A percentile compares a stretch with the other conserved stretches of the same genome.
phyloP scores from a whole-genome alignment of 768 basidiomycete species.

The Lentinula detonsa region DNA sequence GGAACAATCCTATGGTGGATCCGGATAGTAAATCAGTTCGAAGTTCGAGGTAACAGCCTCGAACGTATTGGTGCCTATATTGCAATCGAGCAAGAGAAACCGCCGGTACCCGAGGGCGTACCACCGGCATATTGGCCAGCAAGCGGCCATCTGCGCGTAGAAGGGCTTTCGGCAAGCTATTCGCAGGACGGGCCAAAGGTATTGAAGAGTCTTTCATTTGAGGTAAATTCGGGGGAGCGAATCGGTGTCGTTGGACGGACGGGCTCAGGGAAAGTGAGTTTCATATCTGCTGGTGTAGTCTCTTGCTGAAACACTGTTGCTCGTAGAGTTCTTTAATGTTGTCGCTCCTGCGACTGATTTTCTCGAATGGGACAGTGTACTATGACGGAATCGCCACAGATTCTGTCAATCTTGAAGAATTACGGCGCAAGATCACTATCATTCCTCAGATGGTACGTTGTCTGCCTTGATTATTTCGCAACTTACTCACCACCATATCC shows the following conservation, averaged over 20 bases:
- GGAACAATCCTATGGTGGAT: constrained; percentile 16
- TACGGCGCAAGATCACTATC: constrained; percentile 42
- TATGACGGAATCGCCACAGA: constrained; percentile 38
- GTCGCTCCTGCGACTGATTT: constrained; percentile 43
- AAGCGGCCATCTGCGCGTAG: constrained; percentile 35
- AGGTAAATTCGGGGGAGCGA: constrained; percentile 38
- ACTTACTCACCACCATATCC: neutral
- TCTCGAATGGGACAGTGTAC: constrained; percentile 37
- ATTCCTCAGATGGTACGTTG: constrained; percentile 27
- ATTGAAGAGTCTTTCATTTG: constrained; percentile 35
- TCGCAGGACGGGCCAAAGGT: constrained; percentile 38
- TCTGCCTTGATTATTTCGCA: neutral
- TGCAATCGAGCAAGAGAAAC: constrained; percentile 41
- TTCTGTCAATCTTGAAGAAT: constrained; percentile 37
- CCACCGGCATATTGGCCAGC: constrained; percentile 52
- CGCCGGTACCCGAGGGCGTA: constrained; percentile 22
- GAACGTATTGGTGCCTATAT: constrained; percentile 41
- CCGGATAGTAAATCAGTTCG: constrained; percentile 17
- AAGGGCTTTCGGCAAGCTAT: constrained; percentile 37
- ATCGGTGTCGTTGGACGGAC: constrained; percentile 53
- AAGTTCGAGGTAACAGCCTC: constrained; percentile 16
- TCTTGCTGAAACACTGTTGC: neutral
- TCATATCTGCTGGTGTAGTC: constrained; percentile 14
- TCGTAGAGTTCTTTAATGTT: constrained; percentile 37
- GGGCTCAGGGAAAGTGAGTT: constrained; percentile 45